Conservation (phyloP, 1,284 basidiomycete species). For the Flammula alnicola region DNA sequence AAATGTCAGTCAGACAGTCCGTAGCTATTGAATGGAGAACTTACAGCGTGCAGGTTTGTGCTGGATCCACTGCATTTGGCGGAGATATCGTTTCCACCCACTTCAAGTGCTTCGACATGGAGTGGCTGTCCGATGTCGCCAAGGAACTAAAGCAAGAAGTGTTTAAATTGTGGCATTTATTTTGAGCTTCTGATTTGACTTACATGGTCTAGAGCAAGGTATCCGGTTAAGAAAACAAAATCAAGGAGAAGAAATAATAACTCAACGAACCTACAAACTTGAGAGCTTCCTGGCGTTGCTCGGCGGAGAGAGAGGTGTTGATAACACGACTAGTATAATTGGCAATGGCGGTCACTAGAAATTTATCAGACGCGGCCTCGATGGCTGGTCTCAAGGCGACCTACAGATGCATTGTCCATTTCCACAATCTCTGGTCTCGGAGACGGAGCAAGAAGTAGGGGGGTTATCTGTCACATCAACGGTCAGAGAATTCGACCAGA, state of each 20-base stretch:
- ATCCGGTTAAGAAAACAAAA: not conserved
- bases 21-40: slow-evolving; percentile 15
- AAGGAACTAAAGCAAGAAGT: slow-evolving; percentile 53
- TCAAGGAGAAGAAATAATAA: not conserved
- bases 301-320: slow-evolving; percentile 42
- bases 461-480: slow-evolving; percentile 45
- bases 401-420: slow-evolving; percentile 46
- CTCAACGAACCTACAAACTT: slow-evolving; percentile 47
- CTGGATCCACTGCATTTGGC: slow-evolving; percentile 43
- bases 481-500: too few relatives aligned
- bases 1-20: not conserved
- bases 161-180: too few relatives aligned
- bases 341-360: slow-evolving; percentile 53
- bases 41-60: slow-evolving; percentile 57
- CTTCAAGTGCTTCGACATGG: slow-evolving; percentile 47
- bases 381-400: slow-evolving; percentile 21
- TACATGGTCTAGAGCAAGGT: slow-evolving; percentile 40
- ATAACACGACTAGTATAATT: slow-evolving; percentile 58
- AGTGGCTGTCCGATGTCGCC: slow-evolving; percentile 58
- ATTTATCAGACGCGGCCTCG: not conserved
- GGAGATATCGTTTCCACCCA: slow-evolving; percentile 48
- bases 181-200: too few relatives aligned
- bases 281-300: slow-evolving; percentile 53
- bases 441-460: slow-evolving; percentile 52
- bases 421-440: slow-evolving; percentile 48